These are phyloP conservation scores for Aspergillus tubingensis DNA, from an alignment of 2,329 filamentous ascomycete species.

Conservation along the genomic window DNA sequence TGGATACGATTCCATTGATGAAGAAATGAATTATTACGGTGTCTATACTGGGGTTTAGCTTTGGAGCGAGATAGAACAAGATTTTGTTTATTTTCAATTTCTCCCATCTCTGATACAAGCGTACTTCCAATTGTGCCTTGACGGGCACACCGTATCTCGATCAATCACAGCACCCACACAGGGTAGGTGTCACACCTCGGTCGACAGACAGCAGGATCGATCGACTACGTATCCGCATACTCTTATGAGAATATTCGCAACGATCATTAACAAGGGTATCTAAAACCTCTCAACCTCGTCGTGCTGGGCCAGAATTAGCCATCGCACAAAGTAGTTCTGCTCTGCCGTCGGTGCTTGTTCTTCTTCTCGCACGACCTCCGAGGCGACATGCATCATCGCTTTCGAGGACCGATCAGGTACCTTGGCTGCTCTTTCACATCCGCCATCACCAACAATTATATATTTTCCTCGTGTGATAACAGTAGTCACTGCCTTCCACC, in stretches of 20 bases:
- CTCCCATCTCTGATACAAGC: neutral
- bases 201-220: neutral
- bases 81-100: neutral
- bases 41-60: slow-evolving; percentile 9
- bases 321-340: neutral
- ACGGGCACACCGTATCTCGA: neutral
- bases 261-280: slow-evolving; percentile 6
- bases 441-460: neutral
- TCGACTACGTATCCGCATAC: neutral
- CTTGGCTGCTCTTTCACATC: neutral
- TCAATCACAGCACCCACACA: neutral
- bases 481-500: neutral
- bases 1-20: slow-evolving; percentile 27
- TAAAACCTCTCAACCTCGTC: neutral
- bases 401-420: neutral
- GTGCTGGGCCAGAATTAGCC: neutral
- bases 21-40: slow-evolving; percentile 25
- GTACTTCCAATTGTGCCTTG: neutral
- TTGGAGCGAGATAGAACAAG: neutral
- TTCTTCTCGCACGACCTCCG: neutral
- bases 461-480: neutral
- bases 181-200: neutral
- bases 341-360: neutral
- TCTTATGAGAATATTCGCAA: neutral
- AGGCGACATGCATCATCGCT: neutral